A percentile compares a stretch with the other conserved stretches of the same genome.
These are phyloP conservation scores for Pichia paraexigua DNA, from an alignment of 805 yeast genomes.

Conservation along the genomic window DNA sequence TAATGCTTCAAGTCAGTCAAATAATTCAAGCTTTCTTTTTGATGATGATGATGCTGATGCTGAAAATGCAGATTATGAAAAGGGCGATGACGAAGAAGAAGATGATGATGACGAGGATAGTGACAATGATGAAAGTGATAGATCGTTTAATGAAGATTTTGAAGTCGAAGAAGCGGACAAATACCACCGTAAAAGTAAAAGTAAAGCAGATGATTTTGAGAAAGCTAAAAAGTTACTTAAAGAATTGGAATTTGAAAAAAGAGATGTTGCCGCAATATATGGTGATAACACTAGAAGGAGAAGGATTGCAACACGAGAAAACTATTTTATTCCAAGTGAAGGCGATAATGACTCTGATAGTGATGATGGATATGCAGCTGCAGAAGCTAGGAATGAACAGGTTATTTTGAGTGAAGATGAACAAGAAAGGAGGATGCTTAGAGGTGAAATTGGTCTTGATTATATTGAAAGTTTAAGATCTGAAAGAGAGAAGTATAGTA, in stretches of 20 bases:
- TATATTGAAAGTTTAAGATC: constrained; percentile 3
- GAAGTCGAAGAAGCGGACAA: neutral
- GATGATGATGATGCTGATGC: neutral
- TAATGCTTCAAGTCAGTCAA: neutral
- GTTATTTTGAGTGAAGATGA: constrained; percentile 16
- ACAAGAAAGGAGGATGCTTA: constrained; percentile 11
- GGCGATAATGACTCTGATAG: constrained; percentile 33
- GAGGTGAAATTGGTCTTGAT: constrained; percentile 9
- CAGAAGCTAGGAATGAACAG: constrained; percentile 11
- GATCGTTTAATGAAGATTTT: neutral
- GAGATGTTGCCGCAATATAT: constrained; percentile 9
- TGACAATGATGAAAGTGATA: constrained; percentile 1
- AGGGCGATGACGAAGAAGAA: neutral
- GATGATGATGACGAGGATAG: neutral
- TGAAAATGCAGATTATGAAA: neutral
- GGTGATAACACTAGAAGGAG: neutral
- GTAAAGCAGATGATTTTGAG: neutral
- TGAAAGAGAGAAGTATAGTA: constrained; percentile 1
- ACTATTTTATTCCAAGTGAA: constrained; percentile 68
- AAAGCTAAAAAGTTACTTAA: constrained; percentile 7
- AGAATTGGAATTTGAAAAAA: constrained; percentile 13
- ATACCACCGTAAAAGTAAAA: neutral
- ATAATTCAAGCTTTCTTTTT: neutral
- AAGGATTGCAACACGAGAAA: constrained; percentile 37
- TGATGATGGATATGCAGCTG: constrained; percentile 31